phyloP scores from a whole-genome alignment of 2,329 filamentous ascomycete genomes.

The Aspergillus texensis region DNA sequence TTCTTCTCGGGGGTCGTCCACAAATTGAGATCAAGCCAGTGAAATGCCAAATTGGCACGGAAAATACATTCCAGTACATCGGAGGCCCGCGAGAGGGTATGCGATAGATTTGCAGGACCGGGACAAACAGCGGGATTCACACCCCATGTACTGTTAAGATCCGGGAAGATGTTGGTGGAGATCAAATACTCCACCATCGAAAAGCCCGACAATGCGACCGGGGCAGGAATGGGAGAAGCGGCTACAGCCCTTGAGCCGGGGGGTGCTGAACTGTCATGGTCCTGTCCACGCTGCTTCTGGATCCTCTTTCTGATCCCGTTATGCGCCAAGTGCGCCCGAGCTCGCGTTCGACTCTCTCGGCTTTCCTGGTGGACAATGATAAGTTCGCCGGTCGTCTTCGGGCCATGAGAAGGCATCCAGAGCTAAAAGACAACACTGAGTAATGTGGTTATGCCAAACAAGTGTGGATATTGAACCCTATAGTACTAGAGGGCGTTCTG shows the following conservation, averaged over 20 bases:
- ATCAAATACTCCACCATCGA: slow-evolving; percentile 6
- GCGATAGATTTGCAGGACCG: slow-evolving; percentile 1
- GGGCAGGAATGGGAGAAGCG: neutral
- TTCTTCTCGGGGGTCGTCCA: neutral
- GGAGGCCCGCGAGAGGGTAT: neutral
- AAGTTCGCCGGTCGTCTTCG: neutral
- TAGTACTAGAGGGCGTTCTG: neutral
- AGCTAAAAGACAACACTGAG: neutral
- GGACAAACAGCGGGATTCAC: slow-evolving; percentile 3
- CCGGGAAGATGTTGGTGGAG: neutral
- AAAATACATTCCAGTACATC: slow-evolving; percentile 4
- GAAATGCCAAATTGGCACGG: slow-evolving; percentile 1
- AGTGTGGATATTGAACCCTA: neutral
- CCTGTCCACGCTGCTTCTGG: neutral
- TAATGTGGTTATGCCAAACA: neutral
- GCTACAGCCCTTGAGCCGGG: neutral
- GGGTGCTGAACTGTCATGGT: neutral
- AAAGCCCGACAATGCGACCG: neutral
- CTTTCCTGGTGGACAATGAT: slow-evolving; percentile 3
- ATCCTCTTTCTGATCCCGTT: slow-evolving; percentile 1
- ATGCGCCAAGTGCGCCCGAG: neutral
- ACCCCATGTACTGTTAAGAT: slow-evolving; percentile 4
- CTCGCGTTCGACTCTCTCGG: slow-evolving; percentile 1
- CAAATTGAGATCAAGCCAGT: slow-evolving; percentile 1
- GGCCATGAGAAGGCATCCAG: slow-evolving; percentile 13